phyloP scores from a whole-genome alignment of 23 red algal genomes.

The Gracilaria domingensis region DNA sequence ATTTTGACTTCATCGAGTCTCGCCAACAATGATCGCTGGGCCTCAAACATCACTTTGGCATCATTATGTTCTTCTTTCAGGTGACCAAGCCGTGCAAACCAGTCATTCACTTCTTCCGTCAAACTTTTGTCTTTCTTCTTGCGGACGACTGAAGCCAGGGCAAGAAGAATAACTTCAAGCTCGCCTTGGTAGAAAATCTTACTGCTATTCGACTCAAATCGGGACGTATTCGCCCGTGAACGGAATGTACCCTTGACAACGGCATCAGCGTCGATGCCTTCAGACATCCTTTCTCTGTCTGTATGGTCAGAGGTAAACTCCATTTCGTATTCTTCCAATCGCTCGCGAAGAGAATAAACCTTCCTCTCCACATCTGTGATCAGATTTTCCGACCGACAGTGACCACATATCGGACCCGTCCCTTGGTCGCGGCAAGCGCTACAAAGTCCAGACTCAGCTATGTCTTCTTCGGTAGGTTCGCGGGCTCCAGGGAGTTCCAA shows the following conservation, averaged over 20 bases:
- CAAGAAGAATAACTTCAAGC: slow-evolving; percentile 32
- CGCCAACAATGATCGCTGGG: slow-evolving; percentile 47
- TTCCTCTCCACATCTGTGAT: slow-evolving; percentile 44
- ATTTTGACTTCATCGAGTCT: slow-evolving; percentile 58
- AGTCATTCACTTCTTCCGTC: slow-evolving; percentile 15
- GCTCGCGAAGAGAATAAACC: slow-evolving; percentile 30
- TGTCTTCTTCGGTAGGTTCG: slow-evolving; percentile 31
- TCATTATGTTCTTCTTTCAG: slow-evolving; percentile 45
- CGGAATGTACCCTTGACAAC: neutral
- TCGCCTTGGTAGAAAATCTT: slow-evolving; percentile 39
- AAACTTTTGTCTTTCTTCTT: neutral
- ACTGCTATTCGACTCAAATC: slow-evolving; percentile 25
- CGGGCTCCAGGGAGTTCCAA: slow-evolving; percentile 35
- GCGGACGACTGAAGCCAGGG: slow-evolving; percentile 30
- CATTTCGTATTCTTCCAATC: neutral
- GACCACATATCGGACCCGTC: slow-evolving; percentile 31
- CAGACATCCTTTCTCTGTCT: neutral
- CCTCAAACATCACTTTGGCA: slow-evolving; percentile 47
- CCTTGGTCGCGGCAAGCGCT: slow-evolving; percentile 41
- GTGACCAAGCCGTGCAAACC: slow-evolving; percentile 21
- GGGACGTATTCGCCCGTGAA: neutral
- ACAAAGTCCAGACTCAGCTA: slow-evolving; percentile 56
- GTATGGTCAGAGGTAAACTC: too few species aligned
- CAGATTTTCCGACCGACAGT: slow-evolving; percentile 45
- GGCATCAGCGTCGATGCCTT: neutral